Evolutionary conservation across 352 stramenopile genomes (phyloP).

Genomic region (Paralagenidium karlingii): DNA sequence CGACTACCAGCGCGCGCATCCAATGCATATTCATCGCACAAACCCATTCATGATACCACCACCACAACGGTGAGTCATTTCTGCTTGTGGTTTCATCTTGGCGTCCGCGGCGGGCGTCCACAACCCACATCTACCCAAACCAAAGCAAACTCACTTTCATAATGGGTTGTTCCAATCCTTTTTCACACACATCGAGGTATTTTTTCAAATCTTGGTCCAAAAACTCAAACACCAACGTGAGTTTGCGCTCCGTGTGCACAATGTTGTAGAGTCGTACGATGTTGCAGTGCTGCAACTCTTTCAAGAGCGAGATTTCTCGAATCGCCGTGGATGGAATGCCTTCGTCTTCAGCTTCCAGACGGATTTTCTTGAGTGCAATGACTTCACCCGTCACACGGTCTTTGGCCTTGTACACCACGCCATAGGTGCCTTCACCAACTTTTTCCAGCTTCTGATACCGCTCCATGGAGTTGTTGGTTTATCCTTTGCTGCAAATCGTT

Average conservation of each 20-base stretch:
- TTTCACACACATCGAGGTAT: conserved; percentile 98
- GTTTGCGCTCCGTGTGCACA: conserved; percentile 97
- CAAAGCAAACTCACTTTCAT: conserved; percentile 32
- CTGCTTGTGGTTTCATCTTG: no score
- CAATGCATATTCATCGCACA: conserved; percentile 2
- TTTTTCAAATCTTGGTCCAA: conserved; percentile 99
- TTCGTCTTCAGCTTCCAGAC: conserved; percentile 96
- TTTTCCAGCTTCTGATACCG: conserved; percentile 95
- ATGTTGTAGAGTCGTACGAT: conserved; percentile 99
- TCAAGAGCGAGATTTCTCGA: conserved; percentile 97
- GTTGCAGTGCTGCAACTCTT: conserved; percentile 96
- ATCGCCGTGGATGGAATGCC: conserved; percentile 98
- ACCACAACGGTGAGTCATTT: conserved; percentile 7
- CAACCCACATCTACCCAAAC: not conserved
- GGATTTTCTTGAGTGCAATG: conserved; percentile 99
- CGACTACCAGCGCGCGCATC: conserved; percentile 16
- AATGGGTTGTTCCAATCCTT: conserved; percentile 88
- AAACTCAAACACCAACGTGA: conserved; percentile 99
- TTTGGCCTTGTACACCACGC: conserved; percentile 99
- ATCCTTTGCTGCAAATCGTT: no score
- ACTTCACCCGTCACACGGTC: conserved; percentile 94
- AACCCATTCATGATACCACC: conserved; percentile 66
- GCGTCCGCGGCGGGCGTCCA: not conserved
- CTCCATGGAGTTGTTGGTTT: conserved; percentile 33
- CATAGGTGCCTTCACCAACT: conserved; percentile 97